Evolutionary conservation across 2,329 filamentous ascomycete genomes (phyloP).

Genomic region (Mycogone perniciosa): DNA sequence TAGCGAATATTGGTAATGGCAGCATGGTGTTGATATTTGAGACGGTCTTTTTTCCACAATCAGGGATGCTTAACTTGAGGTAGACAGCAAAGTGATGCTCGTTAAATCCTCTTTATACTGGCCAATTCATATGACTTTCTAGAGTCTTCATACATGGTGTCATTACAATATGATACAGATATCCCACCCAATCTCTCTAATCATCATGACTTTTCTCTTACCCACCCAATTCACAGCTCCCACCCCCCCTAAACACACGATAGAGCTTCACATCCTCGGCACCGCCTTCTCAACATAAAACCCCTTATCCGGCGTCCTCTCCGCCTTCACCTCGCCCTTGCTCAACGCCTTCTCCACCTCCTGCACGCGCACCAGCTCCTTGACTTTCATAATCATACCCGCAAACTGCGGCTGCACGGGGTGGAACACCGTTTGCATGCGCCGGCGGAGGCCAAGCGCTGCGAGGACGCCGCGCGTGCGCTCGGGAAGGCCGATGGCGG

Average conservation of each 20-base stretch:
- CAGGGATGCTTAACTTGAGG: not conserved
- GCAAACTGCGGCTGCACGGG: slow-evolving; percentile 74
- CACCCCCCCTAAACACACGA: not conserved
- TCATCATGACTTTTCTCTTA: not conserved
- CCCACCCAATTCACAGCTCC: not conserved
- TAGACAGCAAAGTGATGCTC: too few relatives aligned
- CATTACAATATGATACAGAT: slow-evolving; percentile 28
- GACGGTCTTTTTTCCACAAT: not conserved
- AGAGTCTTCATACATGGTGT: slow-evolving; percentile 8
- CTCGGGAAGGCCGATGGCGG: slow-evolving; percentile 78
- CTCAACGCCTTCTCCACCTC: slow-evolving; percentile 65
- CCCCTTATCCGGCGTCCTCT: slow-evolving; percentile 68
- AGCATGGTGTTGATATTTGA: slow-evolving; percentile 7
- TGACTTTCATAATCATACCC: slow-evolving; percentile 89
- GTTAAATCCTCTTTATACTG: not conserved
- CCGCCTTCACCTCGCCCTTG: slow-evolving; percentile 61
- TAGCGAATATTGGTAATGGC: slow-evolving; percentile 1
- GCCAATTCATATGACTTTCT: not conserved
- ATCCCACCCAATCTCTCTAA: not conserved
- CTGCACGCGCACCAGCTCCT: slow-evolving; percentile 78
- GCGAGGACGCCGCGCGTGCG: slow-evolving; percentile 74
- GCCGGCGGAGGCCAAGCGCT: slow-evolving; percentile 78
- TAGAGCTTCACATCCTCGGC: slow-evolving; percentile 18
- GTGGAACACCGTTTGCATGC: slow-evolving; percentile 84
- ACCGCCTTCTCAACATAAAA: slow-evolving; percentile 67